These are phyloP conservation scores for Pythium rishiriense DNA, from an alignment of 352 stramenopile species.

Conservation along the genomic window DNA sequence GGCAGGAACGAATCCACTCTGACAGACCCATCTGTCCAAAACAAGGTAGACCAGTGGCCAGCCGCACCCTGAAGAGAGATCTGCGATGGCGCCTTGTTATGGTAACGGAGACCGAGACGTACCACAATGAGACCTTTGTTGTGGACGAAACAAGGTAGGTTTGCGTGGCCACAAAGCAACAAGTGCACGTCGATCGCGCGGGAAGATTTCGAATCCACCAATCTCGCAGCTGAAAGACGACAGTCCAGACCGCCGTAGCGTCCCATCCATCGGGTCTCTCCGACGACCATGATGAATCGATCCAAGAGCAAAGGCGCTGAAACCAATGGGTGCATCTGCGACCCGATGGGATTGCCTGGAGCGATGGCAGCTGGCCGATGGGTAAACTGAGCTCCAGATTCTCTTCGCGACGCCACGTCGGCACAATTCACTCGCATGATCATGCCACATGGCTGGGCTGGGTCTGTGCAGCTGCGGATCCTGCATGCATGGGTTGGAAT, in stretches of 20 bases:
- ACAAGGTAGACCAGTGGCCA: neutral
- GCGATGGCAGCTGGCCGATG: too few relatives aligned
- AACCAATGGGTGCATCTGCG: too few relatives aligned
- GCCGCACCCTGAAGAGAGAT: neutral
- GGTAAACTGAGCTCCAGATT: too few relatives aligned
- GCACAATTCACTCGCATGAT: too few relatives aligned
- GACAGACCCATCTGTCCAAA: neutral
- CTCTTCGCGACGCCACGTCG: too few relatives aligned
- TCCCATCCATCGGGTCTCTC: too few relatives aligned
- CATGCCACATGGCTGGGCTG: neutral
- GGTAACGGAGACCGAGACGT: too few relatives aligned
- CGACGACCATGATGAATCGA: too few relatives aligned
- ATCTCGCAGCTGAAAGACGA: too few relatives aligned
- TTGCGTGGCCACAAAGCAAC: neutral
- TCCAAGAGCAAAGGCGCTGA: too few relatives aligned
- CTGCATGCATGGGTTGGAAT: neutral
- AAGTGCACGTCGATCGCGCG: neutral
- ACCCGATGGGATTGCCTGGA: too few relatives aligned
- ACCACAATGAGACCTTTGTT: neutral
- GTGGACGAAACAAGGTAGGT: neutral
- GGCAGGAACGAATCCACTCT: slow-evolving; percentile 2
- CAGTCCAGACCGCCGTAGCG: too few relatives aligned
- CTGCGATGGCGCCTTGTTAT: neutral
- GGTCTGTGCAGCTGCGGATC: neutral
- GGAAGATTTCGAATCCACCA: neutral